phyloP scores from a whole-genome alignment of 164 flowering plant genomes.

The Malania oleifera region DNA sequence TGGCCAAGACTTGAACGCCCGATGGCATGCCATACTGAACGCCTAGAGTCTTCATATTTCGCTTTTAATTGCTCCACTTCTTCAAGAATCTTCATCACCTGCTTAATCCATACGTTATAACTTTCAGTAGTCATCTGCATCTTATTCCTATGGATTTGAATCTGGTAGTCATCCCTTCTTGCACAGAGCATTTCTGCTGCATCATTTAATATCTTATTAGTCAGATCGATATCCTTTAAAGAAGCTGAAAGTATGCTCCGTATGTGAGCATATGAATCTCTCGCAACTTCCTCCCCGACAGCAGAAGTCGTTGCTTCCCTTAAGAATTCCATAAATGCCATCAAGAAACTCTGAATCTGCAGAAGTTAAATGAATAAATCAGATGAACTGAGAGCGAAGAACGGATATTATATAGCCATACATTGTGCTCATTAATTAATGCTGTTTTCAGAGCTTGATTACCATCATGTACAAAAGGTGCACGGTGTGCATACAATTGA shows the following conservation, averaged over 20 bases:
- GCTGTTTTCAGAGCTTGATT: too few relatives aligned
- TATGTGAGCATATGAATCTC: background rate
- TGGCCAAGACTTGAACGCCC: background rate
- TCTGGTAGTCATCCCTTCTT: conserved; percentile 2
- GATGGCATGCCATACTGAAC: background rate
- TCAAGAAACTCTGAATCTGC: background rate
- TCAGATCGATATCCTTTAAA: conserved; percentile 3
- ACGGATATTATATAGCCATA: too few relatives aligned
- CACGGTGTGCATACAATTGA: too few relatives aligned
- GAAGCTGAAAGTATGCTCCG: background rate
- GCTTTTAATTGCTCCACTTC: background rate
- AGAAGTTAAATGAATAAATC: background rate
- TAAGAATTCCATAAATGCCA: background rate
- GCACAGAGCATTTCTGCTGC: conserved; percentile 1
- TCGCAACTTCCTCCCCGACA: background rate
- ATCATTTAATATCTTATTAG: background rate
- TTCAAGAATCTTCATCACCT: background rate
- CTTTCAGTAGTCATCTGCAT: background rate
- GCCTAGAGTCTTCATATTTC: background rate
- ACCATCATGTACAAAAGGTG: too few relatives aligned
- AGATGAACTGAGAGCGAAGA: too few relatives aligned
- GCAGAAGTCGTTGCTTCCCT: background rate
- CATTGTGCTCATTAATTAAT: too few relatives aligned
- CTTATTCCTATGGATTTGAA: background rate
- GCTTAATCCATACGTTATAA: background rate